These are phyloP conservation scores for Rachicladosporium sp. DNA, from an alignment of 2,329 filamentous ascomycete species.

Conservation along the genomic window DNA sequence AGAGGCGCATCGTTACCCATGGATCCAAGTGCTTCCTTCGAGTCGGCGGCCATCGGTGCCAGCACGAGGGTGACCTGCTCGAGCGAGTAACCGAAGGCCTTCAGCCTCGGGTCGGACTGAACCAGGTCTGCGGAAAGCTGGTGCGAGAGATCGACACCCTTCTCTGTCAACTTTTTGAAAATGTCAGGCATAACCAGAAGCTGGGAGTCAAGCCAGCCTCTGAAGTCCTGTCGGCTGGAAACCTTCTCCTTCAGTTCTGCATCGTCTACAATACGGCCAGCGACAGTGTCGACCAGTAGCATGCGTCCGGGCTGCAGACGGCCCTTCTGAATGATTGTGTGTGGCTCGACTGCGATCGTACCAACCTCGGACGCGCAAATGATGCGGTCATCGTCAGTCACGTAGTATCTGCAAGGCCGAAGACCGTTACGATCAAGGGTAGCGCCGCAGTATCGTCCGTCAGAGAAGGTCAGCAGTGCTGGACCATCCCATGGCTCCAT, in stretches of 20 bases:
- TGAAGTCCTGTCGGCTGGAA: conserved; percentile 76
- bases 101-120: conserved; percentile 75
- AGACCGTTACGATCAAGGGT: conserved; percentile 94
- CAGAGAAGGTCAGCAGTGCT: conserved; percentile 91
- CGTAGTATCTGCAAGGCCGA: conserved; percentile 90
- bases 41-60: conserved; percentile 91
- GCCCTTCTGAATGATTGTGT: conserved; percentile 82
- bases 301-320: conserved; percentile 89
- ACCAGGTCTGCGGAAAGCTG: conserved; percentile 57
- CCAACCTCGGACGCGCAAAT: conserved; percentile 95
- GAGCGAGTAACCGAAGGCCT: conserved; percentile 85
- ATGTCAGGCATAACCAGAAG: conserved; percentile 71
- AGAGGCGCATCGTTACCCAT: conserved; percentile 96
- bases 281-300: conserved; percentile 85
- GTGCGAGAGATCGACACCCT: conserved; percentile 51
- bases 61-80: conserved; percentile 89
- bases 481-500: conserved; percentile 99
- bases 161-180: conserved; percentile 46
- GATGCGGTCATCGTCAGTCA: conserved; percentile 92
- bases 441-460: conserved; percentile 91
- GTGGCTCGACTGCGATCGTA: conserved; percentile 81
- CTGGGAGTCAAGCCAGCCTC: conserved; percentile 74
- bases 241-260: conserved; percentile 82
- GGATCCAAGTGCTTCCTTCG: conserved; percentile 90
- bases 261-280: conserved; percentile 88